phyloP scores from a whole-genome alignment of 352 stramenopile species.

The Globisporangium alternatum region DNA sequence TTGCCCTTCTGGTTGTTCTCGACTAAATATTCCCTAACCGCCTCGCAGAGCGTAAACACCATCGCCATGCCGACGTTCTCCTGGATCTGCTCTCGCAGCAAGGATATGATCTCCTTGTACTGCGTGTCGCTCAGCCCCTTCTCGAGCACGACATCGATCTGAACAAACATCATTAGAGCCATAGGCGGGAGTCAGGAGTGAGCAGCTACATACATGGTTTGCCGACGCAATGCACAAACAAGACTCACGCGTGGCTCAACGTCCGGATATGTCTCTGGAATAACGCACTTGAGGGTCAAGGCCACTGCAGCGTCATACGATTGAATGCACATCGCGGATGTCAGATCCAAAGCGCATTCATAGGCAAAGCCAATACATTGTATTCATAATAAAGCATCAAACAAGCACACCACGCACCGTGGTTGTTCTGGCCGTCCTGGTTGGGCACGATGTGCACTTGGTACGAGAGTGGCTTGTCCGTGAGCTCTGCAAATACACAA shows the following conservation, averaged over 20 bases:
- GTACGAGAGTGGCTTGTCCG: constrained; percentile 67
- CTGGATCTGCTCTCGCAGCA: constrained; percentile 62
- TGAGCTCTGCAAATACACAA: constrained; percentile 45
- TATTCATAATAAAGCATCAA: background rate
- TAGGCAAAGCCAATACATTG: background rate
- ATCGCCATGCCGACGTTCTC: constrained; percentile 88
- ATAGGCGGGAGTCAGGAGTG: background rate
- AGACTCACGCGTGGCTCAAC: constrained; percentile 48
- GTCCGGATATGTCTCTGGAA: constrained; percentile 81
- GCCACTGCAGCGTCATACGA: constrained; percentile 34
- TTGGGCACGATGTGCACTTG: constrained; percentile 83
- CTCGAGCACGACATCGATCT: constrained; percentile 76
- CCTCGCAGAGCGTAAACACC: constrained; percentile 85
- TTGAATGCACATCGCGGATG: background rate
- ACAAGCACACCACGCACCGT: constrained; percentile 33
- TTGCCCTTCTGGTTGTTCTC: constrained; percentile 88
- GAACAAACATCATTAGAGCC: background rate
- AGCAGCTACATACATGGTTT: background rate
- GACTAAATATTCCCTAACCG: constrained; percentile 80
- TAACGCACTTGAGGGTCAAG: constrained; percentile 67
- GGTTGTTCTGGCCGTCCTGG: constrained; percentile 82
- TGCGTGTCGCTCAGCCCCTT: constrained; percentile 79
- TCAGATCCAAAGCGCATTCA: background rate
- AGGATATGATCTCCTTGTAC: constrained; percentile 67
- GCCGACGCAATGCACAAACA: background rate